Conservation (phyloP, 768 basidiomycete species). For the Tulasnella sp. region DNA sequence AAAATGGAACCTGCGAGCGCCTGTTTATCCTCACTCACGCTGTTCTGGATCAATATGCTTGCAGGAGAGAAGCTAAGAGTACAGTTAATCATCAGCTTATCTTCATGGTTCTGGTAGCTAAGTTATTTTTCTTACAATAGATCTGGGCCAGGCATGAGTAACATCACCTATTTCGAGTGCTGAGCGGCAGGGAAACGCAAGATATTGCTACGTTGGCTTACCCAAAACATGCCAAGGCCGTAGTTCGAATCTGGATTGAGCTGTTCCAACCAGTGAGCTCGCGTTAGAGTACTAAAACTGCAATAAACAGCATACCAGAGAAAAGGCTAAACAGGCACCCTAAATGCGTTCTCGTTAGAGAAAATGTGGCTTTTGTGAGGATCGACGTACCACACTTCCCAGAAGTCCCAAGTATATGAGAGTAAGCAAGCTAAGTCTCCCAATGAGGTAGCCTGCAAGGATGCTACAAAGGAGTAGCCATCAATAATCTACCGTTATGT, state of each 20-base stretch:
- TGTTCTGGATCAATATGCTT: slow-evolving; percentile 11
- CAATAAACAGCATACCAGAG: slow-evolving; percentile 3
- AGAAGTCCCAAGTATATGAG: slow-evolving; percentile 1
- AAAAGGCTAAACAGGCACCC: slow-evolving; percentile 5
- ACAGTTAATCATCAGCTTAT: background rate
- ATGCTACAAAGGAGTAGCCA: background rate
- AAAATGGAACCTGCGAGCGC: slow-evolving; percentile 10
- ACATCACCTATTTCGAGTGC: background rate
- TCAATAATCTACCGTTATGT: background rate
- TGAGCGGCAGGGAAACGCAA: background rate
- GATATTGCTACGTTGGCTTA: background rate
- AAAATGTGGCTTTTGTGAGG: background rate
- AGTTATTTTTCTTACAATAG: background rate
- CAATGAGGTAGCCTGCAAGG: slow-evolving; percentile 3
- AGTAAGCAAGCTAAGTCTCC: background rate
- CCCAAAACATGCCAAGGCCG: slow-evolving; percentile 12
- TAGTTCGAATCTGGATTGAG: background rate
- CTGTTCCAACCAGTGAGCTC: background rate
- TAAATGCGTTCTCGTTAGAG: background rate
- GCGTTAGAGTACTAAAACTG: background rate
- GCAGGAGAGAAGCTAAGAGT: slow-evolving; percentile 9
- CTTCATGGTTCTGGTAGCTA: background rate
- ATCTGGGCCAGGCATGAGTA: slow-evolving; percentile 6
- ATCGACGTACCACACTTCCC: background rate
- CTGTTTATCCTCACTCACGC: slow-evolving; percentile 9